Evolutionary conservation across 2,329 filamentous ascomycete species (phyloP), one percentile per base, ranked within the genome.

Genomic region (Alternaria novae-zelandiae): DNA sequence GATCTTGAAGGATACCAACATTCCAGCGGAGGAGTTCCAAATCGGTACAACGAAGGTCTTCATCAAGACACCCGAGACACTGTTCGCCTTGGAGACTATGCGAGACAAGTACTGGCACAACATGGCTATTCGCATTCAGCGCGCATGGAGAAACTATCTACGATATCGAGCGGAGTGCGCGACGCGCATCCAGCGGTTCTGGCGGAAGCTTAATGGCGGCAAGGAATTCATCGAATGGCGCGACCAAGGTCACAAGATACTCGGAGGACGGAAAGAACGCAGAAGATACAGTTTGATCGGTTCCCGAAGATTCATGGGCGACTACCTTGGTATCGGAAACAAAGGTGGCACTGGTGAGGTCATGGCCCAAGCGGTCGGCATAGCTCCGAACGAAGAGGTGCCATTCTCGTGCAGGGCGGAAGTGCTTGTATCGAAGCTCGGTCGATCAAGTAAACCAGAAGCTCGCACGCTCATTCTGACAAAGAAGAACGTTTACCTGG

Each of bases 31-130:
- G 74, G 96, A 99, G 78, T 98, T 93, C 86, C 96, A 99, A 81
- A 92, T 99, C 86, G 96, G 96, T 82, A 92, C 96, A 6, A 95
- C 92, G 1, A 99, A 98, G 82, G 95, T 94, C 5, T 99, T 99
- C 76, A 97, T 99, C 84, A 98, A 99, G 82, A 94, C 96, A 0
- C 96, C 96, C 0, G 96, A 99, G 81, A 99, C 96, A 0, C 84
- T 99, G 2, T 99, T 99, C 76, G 96, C 96, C 3, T 85, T 99
- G 11, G 96, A 99, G 81, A 94, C 96, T 61, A 98, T 99, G 95
- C 89, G 96, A 77, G 96, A 99, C 78, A 87, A 93, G 60, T 99
- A 98, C 82, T 98, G 95, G 95, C 95, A 98, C 81, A 99, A 98
- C 82, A 98, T 99, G 96, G 96, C 96, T 4, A 97, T 95, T 64